Conservation (phyloP, 345 rosid genomes). For the Syzygium aqueum region DNA sequence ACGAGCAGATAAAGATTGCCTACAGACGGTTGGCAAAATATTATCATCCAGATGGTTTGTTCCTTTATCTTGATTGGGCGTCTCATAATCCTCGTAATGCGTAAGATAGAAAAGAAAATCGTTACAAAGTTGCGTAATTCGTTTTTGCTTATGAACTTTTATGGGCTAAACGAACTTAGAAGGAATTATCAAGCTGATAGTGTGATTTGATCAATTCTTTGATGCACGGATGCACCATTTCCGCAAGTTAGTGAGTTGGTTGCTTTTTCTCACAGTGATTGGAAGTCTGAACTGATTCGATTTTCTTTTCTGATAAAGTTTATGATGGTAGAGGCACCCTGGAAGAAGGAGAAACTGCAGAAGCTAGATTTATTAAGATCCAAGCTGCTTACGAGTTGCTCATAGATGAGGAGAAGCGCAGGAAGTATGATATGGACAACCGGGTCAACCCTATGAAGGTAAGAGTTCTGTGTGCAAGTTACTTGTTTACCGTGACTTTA, state of each 20-base stretch:
- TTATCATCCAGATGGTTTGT: constrained; percentile 94
- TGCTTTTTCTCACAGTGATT: background rate
- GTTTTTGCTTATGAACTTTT: background rate
- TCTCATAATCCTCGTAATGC: background rate
- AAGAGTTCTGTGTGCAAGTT: background rate
- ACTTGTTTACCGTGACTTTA: background rate
- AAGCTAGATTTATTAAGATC: constrained; percentile 91
- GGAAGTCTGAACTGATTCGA: background rate
- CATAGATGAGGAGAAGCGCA: constrained; percentile 59
- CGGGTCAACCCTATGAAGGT: constrained; percentile 92
- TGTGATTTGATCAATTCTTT: background rate
- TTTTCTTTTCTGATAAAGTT: constrained; percentile 31
- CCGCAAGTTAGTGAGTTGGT: background rate
- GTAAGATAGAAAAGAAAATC: background rate
- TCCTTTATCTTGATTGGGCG: background rate
- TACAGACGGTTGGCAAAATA: constrained; percentile 86
- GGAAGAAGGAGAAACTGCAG: constrained; percentile 94
- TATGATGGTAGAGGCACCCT: constrained; percentile 89
- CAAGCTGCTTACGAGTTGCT: constrained; percentile 98
- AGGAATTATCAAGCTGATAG: background rate
- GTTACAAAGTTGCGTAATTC: background rate
- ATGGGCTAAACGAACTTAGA: background rate
- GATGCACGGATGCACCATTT: background rate
- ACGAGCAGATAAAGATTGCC: constrained; percentile 75
- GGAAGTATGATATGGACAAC: constrained; percentile 75